Percentiles rank a stretch among this genome's conserved stretches.
Evolutionary conservation across 1,284 basidiomycete species (phyloP).

Genomic region (Apiotrichum mycotoxinovorans): DNA sequence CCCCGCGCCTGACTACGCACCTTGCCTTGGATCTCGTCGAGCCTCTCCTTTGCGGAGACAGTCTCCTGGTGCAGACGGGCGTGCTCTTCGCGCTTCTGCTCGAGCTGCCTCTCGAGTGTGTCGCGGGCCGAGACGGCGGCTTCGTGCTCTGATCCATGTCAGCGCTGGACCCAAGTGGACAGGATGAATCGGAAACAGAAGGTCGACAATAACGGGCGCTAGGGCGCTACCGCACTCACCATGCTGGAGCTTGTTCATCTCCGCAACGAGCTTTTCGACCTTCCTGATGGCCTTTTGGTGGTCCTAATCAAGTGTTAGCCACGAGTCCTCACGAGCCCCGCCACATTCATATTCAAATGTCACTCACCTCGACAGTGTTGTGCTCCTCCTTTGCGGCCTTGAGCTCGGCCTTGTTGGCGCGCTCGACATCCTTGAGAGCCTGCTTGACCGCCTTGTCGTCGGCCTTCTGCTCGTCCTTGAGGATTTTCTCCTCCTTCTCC

Average conservation of each 20-base stretch:
- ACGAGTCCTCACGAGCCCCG: background rate
- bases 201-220: too few relatives aligned
- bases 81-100: constrained; percentile 24
- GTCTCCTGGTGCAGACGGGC: constrained; percentile 24
- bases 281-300: constrained; percentile 38
- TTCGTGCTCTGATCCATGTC: constrained; percentile 30
- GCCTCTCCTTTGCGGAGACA: constrained; percentile 26
- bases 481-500: constrained; percentile 41
- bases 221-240: constrained; percentile 26
- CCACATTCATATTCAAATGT: constrained; percentile 10
- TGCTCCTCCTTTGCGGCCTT: constrained; percentile 36
- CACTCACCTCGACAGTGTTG: constrained; percentile 31
- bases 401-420: constrained; percentile 39
- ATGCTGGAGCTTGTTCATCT: constrained; percentile 33
- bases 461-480: constrained; percentile 33
- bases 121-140: constrained; percentile 26
- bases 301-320: constrained; percentile 13
- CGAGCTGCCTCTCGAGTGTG: constrained; percentile 24
- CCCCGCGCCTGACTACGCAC: constrained; percentile 18
- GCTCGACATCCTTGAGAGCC: constrained; percentile 36
- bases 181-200: too few relatives aligned
- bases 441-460: constrained; percentile 33
- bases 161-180: background rate
- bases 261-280: constrained; percentile 33
- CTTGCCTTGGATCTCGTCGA: constrained; percentile 25